Percentiles rank a stretch among this genome's conserved stretches.
Conservation (phyloP, 2,329 filamentous ascomycete genomes). For the Hymenoscyphus fraxineus region DNA sequence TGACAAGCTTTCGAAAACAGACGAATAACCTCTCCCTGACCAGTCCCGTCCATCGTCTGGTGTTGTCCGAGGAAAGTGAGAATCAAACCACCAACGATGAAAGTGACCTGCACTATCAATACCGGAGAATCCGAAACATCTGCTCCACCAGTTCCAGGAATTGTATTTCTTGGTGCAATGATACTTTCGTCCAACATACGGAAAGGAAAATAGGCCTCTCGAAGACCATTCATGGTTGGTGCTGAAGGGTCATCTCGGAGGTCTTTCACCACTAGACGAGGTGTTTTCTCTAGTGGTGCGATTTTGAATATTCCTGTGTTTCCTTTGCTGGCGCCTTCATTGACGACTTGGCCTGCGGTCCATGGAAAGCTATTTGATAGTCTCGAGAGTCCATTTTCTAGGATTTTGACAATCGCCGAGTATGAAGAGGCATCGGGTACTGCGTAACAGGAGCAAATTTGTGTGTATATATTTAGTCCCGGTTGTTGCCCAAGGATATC, state of each 20-base stretch:
- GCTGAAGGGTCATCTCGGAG: slow-evolving; percentile 36
- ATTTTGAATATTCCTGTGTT: slow-evolving; percentile 3
- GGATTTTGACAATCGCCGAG: not conserved
- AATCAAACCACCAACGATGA: slow-evolving; percentile 46
- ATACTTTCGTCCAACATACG: slow-evolving; percentile 45
- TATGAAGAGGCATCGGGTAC: not conserved
- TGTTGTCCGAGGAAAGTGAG: slow-evolving; percentile 48
- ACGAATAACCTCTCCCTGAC: slow-evolving; percentile 45
- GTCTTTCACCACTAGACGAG: slow-evolving; percentile 39
- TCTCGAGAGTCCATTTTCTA: not conserved
- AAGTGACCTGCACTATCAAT: slow-evolving; percentile 45
- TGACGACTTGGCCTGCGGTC: slow-evolving; percentile 6
- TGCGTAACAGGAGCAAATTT: slow-evolving; percentile 7
- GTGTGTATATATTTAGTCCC: slow-evolving; percentile 5
- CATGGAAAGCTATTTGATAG: slow-evolving; percentile 4
- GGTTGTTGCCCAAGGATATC: slow-evolving; percentile 4
- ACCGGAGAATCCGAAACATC: slow-evolving; percentile 36
- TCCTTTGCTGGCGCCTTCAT: slow-evolving; percentile 1
- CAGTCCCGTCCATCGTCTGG: slow-evolving; percentile 48
- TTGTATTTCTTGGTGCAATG: slow-evolving; percentile 41
- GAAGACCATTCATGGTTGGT: slow-evolving; percentile 39
- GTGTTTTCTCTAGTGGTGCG: not conserved
- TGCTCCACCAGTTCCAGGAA: slow-evolving; percentile 33
- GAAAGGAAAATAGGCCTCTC: slow-evolving; percentile 42
- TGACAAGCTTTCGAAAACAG: slow-evolving; percentile 49